Percentiles rank a stretch among this genome's conserved stretches.
phyloP scores from a whole-genome alignment of 176 grass and related monocot genomes.

The Ampelocalamus luodianensis region DNA sequence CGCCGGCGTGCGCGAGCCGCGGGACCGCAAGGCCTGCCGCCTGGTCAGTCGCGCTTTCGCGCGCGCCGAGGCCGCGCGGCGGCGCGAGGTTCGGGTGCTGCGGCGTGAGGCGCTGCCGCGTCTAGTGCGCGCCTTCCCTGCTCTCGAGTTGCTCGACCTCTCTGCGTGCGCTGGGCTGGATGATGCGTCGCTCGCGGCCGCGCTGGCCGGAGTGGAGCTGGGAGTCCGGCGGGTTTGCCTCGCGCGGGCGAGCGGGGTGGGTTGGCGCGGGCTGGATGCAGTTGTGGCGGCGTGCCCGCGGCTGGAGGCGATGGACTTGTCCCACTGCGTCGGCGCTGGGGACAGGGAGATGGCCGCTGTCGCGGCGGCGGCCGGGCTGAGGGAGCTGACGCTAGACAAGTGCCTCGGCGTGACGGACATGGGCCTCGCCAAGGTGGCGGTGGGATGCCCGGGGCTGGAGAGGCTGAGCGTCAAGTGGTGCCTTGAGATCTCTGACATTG shows the following conservation, averaged over 20 bases:
- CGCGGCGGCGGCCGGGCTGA: conserved; percentile 50
- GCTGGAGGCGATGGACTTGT: conserved; percentile 79
- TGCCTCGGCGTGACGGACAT: conserved; percentile 84
- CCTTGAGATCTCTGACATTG: conserved; percentile 85
- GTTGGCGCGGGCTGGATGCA: conserved; percentile 77
- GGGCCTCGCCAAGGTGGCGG: conserved; percentile 90
- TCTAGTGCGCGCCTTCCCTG: conserved; percentile 57
- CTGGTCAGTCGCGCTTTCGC: conserved; percentile 67
- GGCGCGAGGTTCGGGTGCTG: conserved; percentile 61
- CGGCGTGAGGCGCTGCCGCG: conserved; percentile 64
- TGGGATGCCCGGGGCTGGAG: conserved; percentile 72
- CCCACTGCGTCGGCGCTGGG: conserved; percentile 74
- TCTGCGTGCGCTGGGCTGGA: conserved; percentile 80
- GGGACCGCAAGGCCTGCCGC: conserved; percentile 78
- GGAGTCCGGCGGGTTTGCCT: conserved; percentile 58
- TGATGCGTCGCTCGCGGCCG: conserved; percentile 56
- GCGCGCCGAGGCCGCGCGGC: conserved; percentile 64
- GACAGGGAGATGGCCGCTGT: conserved; percentile 71
- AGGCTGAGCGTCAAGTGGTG: conserved; percentile 94
- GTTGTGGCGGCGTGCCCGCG: conserved; percentile 67
- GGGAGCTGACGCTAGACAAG: conserved; percentile 73
- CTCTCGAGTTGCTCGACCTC: conserved; percentile 75
- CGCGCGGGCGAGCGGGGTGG: conserved; percentile 69
- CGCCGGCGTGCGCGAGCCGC: conserved; percentile 57
- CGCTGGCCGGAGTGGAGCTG: conserved; percentile 38